Percentiles rank a stretch among this genome's conserved stretches.
Evolutionary conservation across 2,329 filamentous ascomycete genomes (phyloP).

Genomic region (Leptographium wingfieldii): DNA sequence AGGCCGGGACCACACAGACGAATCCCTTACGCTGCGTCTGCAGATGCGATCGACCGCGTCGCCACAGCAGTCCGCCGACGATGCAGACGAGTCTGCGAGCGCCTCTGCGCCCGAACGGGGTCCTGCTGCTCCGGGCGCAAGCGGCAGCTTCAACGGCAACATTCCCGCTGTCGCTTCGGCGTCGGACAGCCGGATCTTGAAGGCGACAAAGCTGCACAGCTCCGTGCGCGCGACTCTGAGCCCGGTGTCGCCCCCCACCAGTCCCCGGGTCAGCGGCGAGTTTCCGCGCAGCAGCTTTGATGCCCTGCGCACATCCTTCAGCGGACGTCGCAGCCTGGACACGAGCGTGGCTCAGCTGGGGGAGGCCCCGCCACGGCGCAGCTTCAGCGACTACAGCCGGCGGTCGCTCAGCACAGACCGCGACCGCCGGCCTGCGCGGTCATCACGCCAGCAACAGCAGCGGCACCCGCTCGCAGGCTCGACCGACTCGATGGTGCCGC

Average conservation of each 20-base stretch:
- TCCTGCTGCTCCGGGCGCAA: too few species aligned
- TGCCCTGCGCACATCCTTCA: constrained; percentile 28
- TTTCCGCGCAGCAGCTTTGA: constrained; percentile 41
- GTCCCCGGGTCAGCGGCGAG: constrained; percentile 44
- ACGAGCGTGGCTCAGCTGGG: constrained; percentile 26
- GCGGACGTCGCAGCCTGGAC: constrained; percentile 37
- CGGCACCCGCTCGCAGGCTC: background rate
- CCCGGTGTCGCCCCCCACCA: constrained; percentile 33
- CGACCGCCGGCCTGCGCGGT: constrained; percentile 13
- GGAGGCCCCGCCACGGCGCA: constrained; percentile 38
- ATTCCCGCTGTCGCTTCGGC: background rate
- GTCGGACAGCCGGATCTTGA: constrained; percentile 8
- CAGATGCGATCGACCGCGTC: background rate
- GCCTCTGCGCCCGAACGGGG: too few species aligned
- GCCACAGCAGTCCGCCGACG: background rate
- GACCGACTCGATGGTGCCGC: constrained; percentile 58
- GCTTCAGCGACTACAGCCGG: constrained; percentile 47
- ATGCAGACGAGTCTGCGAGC: too few species aligned
- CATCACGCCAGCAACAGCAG: too few species aligned
- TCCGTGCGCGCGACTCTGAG: constrained; percentile 49
- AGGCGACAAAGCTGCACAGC: constrained; percentile 34
- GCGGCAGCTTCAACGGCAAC: too few species aligned
- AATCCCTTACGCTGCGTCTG: background rate
- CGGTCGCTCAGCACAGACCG: constrained; percentile 38
- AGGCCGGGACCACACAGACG: too few species aligned